Conservation (phyloP, 768 basidiomycete species). For the Xerocomus spinulosus region DNA sequence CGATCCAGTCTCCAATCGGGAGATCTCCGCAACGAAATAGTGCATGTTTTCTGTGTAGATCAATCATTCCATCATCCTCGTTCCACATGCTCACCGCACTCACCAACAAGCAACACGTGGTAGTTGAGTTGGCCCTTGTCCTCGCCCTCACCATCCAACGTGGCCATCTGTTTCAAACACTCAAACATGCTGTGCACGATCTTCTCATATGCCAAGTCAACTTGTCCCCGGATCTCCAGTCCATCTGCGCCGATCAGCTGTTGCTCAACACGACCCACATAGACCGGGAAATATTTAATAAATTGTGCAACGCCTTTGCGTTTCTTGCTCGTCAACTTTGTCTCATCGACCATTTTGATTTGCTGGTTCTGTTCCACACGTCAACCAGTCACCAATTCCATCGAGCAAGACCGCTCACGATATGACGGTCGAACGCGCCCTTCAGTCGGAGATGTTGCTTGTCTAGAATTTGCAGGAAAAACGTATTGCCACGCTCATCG, state of each 20-base stretch:
- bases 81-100: conserved; percentile 24
- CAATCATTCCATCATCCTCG: conserved; percentile 1
- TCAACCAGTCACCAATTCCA: conserved; percentile 1
- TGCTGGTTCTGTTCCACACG: conserved; percentile 62
- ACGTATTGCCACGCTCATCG: conserved; percentile 70
- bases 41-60: conserved; percentile 85
- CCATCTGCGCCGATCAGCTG: conserved; percentile 76
- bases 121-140: conserved; percentile 97
- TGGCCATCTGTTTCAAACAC: conserved; percentile 91
- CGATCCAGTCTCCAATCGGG: conserved; percentile 62
- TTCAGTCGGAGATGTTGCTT: conserved; percentile 80
- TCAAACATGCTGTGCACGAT: conserved; percentile 92
- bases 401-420: conserved; percentile 41
- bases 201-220: conserved; percentile 82
- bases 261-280: conserved; percentile 75
- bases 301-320: conserved; percentile 90
- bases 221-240: conserved; percentile 69
- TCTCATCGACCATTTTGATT: conserved; percentile 83
- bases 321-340: conserved; percentile 88
- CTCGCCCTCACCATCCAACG: conserved; percentile 87
- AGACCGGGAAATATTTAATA: conserved; percentile 88
- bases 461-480: conserved; percentile 71
- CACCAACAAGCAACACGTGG: conserved; percentile 92
- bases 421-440: conserved; percentile 69
- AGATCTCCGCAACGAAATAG: conserved; percentile 80